Percentiles rank a stretch among this genome's conserved stretches.
phyloP scores from a whole-genome alignment of 2,329 filamentous ascomycete species.

The Macrophomina pseudophaseolina region DNA sequence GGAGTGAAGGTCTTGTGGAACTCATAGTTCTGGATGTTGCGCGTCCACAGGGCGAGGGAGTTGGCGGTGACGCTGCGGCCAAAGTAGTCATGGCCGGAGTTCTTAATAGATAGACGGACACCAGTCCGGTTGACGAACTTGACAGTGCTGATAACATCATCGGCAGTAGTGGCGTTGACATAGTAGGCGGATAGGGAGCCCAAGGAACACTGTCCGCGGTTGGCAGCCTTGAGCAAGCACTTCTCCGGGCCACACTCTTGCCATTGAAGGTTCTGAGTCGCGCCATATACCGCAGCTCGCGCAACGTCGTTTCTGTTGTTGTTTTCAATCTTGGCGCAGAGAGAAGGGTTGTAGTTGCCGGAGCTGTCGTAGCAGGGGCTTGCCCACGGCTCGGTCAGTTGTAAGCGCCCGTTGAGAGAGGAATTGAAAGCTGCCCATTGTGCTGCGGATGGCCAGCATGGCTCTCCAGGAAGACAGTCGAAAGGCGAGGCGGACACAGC shows the following conservation, averaged over 20 bases:
- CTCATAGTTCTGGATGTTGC: constrained; percentile 27
- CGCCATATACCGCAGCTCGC: constrained; percentile 15
- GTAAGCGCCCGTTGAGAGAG: constrained; percentile 5
- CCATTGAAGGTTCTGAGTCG: constrained; percentile 25
- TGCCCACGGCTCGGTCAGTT: constrained; percentile 18
- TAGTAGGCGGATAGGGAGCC: constrained; percentile 30
- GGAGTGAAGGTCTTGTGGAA: constrained; percentile 32
- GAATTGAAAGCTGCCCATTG: constrained; percentile 26
- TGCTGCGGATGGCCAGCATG: constrained; percentile 16
- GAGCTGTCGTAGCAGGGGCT: constrained; percentile 18
- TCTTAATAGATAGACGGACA: constrained; percentile 35
- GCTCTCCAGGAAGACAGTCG: constrained; percentile 18
- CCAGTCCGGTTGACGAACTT: constrained; percentile 31
- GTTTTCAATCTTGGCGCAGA: background rate
- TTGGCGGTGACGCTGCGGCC: constrained; percentile 30
- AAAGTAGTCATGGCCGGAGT: constrained; percentile 35
- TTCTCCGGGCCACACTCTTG: constrained; percentile 13
- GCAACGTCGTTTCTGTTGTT: constrained; percentile 13
- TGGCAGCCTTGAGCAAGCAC: constrained; percentile 1
- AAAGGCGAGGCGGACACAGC: background rate
- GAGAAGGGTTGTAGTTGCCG: constrained; percentile 7
- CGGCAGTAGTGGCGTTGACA: constrained; percentile 31
- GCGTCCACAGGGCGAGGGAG: constrained; percentile 34
- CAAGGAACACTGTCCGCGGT: constrained; percentile 14
- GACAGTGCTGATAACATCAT: constrained; percentile 32